phyloP scores from a whole-genome alignment of 352 stramenopile genomes.

The Phytopythium kandeliae region DNA sequence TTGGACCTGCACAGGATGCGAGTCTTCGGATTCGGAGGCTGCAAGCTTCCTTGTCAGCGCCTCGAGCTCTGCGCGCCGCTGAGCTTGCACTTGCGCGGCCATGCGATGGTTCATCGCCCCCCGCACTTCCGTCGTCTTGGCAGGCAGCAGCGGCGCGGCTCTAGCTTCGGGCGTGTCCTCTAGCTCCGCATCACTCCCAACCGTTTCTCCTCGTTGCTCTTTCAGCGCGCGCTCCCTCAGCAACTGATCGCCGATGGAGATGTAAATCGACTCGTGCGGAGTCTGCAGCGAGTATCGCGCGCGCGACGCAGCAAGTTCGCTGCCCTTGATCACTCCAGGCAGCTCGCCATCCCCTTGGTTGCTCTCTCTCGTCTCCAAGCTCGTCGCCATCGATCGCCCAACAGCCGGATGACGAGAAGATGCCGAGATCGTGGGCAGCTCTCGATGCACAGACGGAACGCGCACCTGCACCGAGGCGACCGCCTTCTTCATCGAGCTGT shows the following conservation, averaged over 20 bases:
- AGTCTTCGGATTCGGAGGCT: neutral
- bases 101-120: slow-evolving; percentile 12
- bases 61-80: slow-evolving; percentile 35
- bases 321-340: neutral
- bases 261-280: slow-evolving; percentile 45
- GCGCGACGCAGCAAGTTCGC: neutral
- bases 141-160: neutral
- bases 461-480: neutral
- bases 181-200: no score
- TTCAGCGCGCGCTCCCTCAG: neutral
- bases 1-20: neutral
- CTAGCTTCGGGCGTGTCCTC: no score
- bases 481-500: neutral
- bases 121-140: slow-evolving; percentile 2
- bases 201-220: slow-evolving; percentile 11
- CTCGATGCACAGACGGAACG: slow-evolving; percentile 1
- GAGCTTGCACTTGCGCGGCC: slow-evolving; percentile 31
- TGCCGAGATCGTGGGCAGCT: neutral
- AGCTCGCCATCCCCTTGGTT: neutral
- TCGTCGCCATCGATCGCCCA: neutral
- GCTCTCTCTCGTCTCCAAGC: neutral
- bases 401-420: neutral
- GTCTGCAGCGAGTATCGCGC: slow-evolving; percentile 24
- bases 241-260: slow-evolving; percentile 17
- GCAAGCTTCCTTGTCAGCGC: slow-evolving; percentile 11